Evolutionary conservation across 2,329 filamentous ascomycete genomes (phyloP).

Genomic region (Teratosphaeria pseudoeucalypti): DNA sequence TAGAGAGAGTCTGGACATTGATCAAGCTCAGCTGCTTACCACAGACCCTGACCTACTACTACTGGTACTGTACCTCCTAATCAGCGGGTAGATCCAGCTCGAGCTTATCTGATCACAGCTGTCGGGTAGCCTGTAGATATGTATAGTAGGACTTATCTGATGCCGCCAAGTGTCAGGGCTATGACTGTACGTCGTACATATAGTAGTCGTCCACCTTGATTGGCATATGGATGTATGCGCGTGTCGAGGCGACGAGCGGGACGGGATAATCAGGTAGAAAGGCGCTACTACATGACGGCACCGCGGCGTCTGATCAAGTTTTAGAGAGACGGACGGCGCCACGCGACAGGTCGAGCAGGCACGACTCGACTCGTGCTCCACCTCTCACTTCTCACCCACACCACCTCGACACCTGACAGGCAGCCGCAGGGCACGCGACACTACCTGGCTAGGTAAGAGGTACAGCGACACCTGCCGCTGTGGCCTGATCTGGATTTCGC

Average conservation of each 20-base stretch:
- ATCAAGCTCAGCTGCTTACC: not conserved
- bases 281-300: not conserved
- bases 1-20: not conserved
- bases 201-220: too few relatives aligned
- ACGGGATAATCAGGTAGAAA: not conserved
- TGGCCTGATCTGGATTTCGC: not conserved
- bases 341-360: not conserved
- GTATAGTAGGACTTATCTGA: too few relatives aligned
- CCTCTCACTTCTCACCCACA: not conserved
- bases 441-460: too few relatives aligned
- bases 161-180: too few relatives aligned
- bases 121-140: too few relatives aligned
- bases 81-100: not conserved
- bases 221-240: not conserved
- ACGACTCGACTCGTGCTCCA: not conserved
- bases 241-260: not conserved
- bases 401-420: not conserved
- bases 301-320: not conserved
- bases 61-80: not conserved
- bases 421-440: not conserved
- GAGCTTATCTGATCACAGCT: not conserved
- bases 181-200: too few relatives aligned
- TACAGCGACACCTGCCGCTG: not conserved
- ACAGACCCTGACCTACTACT: not conserved
- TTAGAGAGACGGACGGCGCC: not conserved